Evolutionary conservation across 306 rosid species (phyloP).

Genomic region (Quercus dentata): DNA sequence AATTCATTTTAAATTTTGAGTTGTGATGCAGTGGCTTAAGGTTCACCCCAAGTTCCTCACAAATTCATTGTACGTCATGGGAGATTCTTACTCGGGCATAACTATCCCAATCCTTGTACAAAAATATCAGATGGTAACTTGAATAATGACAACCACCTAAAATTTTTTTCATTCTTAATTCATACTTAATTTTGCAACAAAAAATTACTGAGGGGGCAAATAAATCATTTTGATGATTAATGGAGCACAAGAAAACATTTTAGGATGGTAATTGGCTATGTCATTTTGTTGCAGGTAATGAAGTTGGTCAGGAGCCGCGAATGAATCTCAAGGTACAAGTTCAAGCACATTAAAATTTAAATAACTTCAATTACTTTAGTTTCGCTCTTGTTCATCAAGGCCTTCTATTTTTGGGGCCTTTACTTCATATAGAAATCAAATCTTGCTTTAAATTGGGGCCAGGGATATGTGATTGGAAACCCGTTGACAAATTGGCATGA

Average conservation of each 20-base stretch:
- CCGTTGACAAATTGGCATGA: background rate
- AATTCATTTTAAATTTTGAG: background rate
- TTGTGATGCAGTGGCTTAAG: slow-evolving; percentile 16
- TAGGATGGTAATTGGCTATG: no score
- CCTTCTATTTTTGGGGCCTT: background rate
- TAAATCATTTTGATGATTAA: no score
- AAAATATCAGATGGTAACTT: slow-evolving; percentile 41
- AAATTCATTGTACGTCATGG: slow-evolving; percentile 47
- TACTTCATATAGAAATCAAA: background rate
- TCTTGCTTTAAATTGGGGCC: background rate
- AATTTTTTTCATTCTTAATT: background rate
- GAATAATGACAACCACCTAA: background rate
- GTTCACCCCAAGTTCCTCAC: background rate
- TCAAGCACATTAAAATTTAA: no score
- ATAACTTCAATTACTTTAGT: background rate
- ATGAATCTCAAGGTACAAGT: background rate
- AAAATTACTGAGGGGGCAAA: no score
- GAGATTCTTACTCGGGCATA: slow-evolving; percentile 51
- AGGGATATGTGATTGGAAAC: slow-evolving; percentile 25
- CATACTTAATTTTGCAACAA: no score
- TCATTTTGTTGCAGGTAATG: slow-evolving; percentile 2
- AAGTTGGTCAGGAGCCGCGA: background rate
- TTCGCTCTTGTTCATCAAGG: background rate
- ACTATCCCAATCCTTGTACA: slow-evolving; percentile 23
- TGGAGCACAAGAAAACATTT: no score